phyloP scores from a whole-genome alignment of 352 stramenopile genomes.

The Pythium brassicae region DNA sequence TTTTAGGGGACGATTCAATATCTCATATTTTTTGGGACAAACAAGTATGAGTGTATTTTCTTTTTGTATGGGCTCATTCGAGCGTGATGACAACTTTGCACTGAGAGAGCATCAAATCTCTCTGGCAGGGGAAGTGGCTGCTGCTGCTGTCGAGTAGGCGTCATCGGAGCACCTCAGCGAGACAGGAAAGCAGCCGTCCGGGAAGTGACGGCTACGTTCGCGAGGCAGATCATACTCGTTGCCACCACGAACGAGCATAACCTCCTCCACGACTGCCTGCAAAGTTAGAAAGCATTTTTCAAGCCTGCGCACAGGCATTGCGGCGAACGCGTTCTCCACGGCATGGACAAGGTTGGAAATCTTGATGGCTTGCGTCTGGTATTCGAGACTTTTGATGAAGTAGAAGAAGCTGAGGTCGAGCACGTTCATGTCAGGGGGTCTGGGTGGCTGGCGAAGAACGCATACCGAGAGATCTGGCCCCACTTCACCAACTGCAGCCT shows the following conservation, averaged over 20 bases:
- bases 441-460: background rate
- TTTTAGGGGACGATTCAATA: no score
- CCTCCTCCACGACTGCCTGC: background rate
- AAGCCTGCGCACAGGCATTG: background rate
- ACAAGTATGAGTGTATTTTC: no score
- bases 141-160: background rate
- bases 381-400: background rate
- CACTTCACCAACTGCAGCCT: background rate
- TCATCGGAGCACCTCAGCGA: background rate
- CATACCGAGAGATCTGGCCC: background rate
- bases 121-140: no score
- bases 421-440: background rate
- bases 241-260: background rate
- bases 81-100: no score
- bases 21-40: no score
- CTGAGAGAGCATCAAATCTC: no score
- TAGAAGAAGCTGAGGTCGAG: background rate
- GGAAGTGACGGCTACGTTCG: background rate
- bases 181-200: background rate
- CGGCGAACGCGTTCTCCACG: background rate
- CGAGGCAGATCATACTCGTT: background rate
- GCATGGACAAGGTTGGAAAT: background rate
- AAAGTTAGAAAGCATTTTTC: conserved; percentile 3
- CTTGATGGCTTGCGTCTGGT: background rate
- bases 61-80: no score